Conservation (phyloP, 371 early-diverging fungal species). For the Lichtheimia hyalospora region DNA sequence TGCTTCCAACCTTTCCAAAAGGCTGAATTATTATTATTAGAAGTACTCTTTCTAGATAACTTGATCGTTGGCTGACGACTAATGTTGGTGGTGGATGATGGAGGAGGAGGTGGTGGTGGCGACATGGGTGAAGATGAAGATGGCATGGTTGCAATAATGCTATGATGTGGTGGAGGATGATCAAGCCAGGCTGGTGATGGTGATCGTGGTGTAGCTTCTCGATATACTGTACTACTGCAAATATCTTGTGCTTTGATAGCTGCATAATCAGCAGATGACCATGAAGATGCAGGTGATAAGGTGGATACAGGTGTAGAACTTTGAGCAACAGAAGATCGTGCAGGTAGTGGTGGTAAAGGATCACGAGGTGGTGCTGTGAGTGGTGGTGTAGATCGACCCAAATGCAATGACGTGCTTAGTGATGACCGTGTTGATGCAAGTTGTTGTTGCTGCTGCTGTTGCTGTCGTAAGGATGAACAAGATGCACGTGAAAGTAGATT, state of each 20-base stretch:
- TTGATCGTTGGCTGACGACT: conserved; percentile 4
- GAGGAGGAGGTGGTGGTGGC: not conserved
- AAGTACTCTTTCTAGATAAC: conserved; percentile 6
- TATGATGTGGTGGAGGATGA: not conserved
- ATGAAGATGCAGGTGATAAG: conserved; percentile 17
- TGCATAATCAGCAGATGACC: conserved; percentile 22
- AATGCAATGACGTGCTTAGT: conserved; percentile 1
- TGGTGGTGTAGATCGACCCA: conserved; percentile 17
- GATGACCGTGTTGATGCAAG: conserved; percentile 11
- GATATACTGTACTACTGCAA: conserved; percentile 2
- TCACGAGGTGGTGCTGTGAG: conserved; percentile 24
- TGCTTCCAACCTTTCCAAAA: conserved; percentile 28
- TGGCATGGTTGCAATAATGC: not conserved
- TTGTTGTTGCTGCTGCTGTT: too few species aligned
- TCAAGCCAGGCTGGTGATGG: not conserved
- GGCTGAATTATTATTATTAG: conserved; percentile 7
- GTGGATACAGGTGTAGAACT: not conserved
- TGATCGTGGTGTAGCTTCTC: not conserved
- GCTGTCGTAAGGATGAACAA: conserved; percentile 4
- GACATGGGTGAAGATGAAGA: not conserved
- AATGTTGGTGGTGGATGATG: not conserved
- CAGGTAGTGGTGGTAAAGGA: conserved; percentile 25
- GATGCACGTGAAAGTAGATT: conserved; percentile 8
- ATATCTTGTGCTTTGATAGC: not conserved
- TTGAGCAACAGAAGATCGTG: not conserved